phyloP scores from a whole-genome alignment of 257 asterid species.

The Lycium barbarum region DNA sequence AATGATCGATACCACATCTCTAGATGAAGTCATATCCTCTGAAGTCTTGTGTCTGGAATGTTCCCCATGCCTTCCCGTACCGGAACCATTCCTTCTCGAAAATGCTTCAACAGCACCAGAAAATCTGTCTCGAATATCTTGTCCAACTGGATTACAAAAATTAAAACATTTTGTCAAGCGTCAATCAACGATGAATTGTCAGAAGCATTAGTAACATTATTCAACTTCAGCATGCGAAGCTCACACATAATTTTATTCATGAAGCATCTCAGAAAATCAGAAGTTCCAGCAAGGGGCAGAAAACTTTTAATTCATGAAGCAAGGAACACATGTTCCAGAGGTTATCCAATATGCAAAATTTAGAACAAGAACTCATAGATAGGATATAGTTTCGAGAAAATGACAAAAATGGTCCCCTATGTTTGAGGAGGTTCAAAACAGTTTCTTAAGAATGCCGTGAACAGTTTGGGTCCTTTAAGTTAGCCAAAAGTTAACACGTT shows the following conservation, averaged over 20 bases:
- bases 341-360: not conserved
- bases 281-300: slow-evolving; percentile 19
- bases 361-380: not conserved
- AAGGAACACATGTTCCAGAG: slow-evolving; percentile 24
- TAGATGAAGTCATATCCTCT: slow-evolving; percentile 83
- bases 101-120: slow-evolving; percentile 92
- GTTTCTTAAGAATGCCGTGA: too few species aligned
- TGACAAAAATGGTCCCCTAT: too few species aligned
- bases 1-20: slow-evolving; percentile 75
- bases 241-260: slow-evolving; percentile 11
- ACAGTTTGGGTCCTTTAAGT: too few species aligned
- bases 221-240: slow-evolving; percentile 20
- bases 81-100: slow-evolving; percentile 69
- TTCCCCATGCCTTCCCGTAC: slow-evolving; percentile 79
- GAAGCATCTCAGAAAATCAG: slow-evolving; percentile 16
- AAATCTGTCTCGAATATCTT: slow-evolving; percentile 77
- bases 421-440: too few species aligned
- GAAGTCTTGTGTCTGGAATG: slow-evolving; percentile 65
- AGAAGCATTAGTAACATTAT: slow-evolving; percentile 4
- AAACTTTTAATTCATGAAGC: slow-evolving; percentile 9
- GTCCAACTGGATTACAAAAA: slow-evolving; percentile 57
- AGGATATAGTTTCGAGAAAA: not conserved
- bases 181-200: slow-evolving; percentile 10
- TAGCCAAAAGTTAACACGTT: too few species aligned
- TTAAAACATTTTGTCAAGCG: not conserved